phyloP scores from a whole-genome alignment of 768 basidiomycete species.

The Coprinopsis strossmayeri region DNA sequence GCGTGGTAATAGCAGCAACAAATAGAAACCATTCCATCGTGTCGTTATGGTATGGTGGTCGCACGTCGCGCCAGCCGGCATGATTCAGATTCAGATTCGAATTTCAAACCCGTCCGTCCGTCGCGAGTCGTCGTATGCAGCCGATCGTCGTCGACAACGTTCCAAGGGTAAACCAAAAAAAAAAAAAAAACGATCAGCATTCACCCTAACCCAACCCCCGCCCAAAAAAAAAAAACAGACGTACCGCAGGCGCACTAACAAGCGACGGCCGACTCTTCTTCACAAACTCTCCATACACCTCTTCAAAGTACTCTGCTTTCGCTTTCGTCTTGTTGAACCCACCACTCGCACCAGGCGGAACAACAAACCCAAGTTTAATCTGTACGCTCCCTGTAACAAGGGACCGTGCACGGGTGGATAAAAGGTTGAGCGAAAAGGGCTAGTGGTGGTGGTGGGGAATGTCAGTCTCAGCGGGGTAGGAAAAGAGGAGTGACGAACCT shows the following conservation, averaged over 20 bases:
- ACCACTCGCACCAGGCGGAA: constrained; percentile 40
- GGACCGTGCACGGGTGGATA: constrained; percentile 36
- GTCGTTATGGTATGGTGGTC: too few relatives aligned
- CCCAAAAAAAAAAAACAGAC: constrained; percentile 20
- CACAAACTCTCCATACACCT: constrained; percentile 55
- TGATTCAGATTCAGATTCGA: too few relatives aligned
- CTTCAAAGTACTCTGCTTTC: constrained; percentile 38
- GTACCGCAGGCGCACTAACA: constrained; percentile 71
- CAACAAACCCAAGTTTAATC: constrained; percentile 42
- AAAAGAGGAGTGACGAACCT: constrained; percentile 36
- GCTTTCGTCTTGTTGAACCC: too few relatives aligned
- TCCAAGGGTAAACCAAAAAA: too few relatives aligned
- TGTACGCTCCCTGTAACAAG: constrained; percentile 32
- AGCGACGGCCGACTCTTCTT: constrained; percentile 60
- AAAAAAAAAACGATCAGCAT: neutral
- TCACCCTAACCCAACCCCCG: neutral
- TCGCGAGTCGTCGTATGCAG: too few relatives aligned
- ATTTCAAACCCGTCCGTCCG: too few relatives aligned
- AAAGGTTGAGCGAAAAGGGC: constrained; percentile 31
- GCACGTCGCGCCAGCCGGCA: too few relatives aligned
- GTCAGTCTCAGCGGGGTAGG: neutral
- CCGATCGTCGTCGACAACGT: too few relatives aligned
- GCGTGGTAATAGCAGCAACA: too few relatives aligned
- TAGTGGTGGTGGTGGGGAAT: constrained; percentile 11
- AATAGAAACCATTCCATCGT: too few relatives aligned